Conservation (phyloP, 257 asterid genomes). For the Nicotiana tabacum region DNA sequence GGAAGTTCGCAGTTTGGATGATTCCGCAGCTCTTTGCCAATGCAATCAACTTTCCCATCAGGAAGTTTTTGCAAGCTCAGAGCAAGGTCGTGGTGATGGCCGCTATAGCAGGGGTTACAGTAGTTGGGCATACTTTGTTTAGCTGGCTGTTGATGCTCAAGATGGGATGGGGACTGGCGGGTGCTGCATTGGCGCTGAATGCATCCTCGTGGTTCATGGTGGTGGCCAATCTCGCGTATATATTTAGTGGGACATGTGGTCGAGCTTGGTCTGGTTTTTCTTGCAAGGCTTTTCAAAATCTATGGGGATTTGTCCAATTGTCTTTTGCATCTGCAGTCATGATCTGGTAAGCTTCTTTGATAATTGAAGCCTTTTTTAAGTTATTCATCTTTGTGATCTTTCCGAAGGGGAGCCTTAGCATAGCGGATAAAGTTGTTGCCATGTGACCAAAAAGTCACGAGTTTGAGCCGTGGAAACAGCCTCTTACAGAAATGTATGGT, state of each 20-base stretch:
- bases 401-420: too few species aligned
- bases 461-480: too few species aligned
- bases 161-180: slow-evolving; percentile 54
- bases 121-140: slow-evolving; percentile 29
- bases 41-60: slow-evolving; percentile 47
- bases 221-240: slow-evolving; percentile 39
- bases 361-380: too few species aligned
- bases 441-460: too few species aligned
- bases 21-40: slow-evolving; percentile 59
- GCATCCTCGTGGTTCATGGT: slow-evolving; percentile 58
- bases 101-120: slow-evolving; percentile 28
- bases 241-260: slow-evolving; percentile 45
- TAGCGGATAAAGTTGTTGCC: too few species aligned
- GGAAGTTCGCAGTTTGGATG: slow-evolving; percentile 47
- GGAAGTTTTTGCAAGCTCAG: slow-evolving; percentile 56
- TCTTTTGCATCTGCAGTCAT: slow-evolving; percentile 56
- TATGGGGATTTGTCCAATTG: slow-evolving; percentile 44
- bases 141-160: slow-evolving; percentile 58
- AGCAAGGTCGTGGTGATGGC: slow-evolving; percentile 52
- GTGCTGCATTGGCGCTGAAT: slow-evolving; percentile 40
- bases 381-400: too few species aligned
- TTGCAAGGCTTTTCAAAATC: slow-evolving; percentile 31
- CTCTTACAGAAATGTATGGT: too few species aligned
- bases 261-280: slow-evolving; percentile 59
- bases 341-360: slow-evolving; percentile 39